phyloP scores from a whole-genome alignment of 2,329 filamentous ascomycete species.

The Fusarium continuum region DNA sequence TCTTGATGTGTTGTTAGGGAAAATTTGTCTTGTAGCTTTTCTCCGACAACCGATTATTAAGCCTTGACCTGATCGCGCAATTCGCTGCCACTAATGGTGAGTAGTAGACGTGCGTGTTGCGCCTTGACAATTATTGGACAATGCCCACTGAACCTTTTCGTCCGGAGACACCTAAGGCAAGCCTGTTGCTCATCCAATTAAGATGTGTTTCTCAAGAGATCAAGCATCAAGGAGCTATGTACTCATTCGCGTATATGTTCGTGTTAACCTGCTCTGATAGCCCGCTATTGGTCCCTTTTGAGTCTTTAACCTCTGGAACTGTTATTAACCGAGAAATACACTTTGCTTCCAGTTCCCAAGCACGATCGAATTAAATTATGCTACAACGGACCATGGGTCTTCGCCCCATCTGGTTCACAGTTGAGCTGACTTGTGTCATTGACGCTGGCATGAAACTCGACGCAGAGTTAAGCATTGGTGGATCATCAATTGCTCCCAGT shows the following conservation, averaged over 20 bases:
- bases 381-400: background rate
- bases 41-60: conserved; percentile 22
- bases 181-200: background rate
- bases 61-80: background rate
- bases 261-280: background rate
- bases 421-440: background rate
- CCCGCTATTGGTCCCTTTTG: background rate
- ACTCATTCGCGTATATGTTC: background rate
- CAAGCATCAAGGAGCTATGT: background rate
- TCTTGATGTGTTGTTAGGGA: too few relatives aligned
- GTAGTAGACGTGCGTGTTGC: too few relatives aligned
- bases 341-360: background rate
- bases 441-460: background rate
- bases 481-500: background rate
- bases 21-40: background rate
- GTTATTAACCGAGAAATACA: background rate
- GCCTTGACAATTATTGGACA: too few relatives aligned
- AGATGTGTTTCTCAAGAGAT: background rate
- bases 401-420: background rate
- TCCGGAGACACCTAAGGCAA: background rate
- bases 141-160: too few relatives aligned
- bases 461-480: background rate
- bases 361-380: background rate
- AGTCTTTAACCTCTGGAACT: background rate
- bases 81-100: background rate